Conservation (phyloP, 176 grass and related monocot genomes). For the Tuctoria greenei region DNA sequence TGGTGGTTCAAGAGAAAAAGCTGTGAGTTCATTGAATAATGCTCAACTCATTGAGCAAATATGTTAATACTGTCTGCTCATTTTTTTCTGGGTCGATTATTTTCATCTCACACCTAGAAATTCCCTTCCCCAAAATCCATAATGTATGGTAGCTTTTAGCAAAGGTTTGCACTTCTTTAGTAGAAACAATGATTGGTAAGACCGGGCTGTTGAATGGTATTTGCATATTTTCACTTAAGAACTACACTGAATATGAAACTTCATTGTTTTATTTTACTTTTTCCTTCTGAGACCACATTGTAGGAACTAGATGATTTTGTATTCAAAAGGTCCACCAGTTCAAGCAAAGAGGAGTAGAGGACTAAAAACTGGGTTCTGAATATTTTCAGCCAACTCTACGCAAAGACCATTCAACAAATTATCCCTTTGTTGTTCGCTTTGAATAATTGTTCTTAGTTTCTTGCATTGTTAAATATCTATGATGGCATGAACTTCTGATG, state of each 20-base stretch:
- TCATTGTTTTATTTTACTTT: background rate
- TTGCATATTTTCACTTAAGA: background rate
- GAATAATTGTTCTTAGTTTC: background rate
- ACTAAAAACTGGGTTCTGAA: background rate
- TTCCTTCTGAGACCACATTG: background rate
- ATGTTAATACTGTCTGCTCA: background rate
- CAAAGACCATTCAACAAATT: background rate
- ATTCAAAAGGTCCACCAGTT: background rate
- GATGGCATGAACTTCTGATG: constrained; percentile 5
- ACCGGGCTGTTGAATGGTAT: background rate
- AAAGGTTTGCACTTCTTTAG: too few species aligned
- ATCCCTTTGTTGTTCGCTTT: background rate
- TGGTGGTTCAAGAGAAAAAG: constrained; percentile 91
- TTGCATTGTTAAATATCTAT: background rate
- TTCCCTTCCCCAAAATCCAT: too few species aligned
- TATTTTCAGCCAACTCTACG: background rate
- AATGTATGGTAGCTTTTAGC: too few species aligned
- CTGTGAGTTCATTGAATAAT: constrained; percentile 52
- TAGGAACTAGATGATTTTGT: background rate
- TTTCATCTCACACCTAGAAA: background rate
- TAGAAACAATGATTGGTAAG: background rate
- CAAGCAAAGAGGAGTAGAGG: background rate
- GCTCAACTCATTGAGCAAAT: background rate
- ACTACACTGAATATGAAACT: constrained; percentile 5
- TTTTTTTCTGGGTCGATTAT: constrained; percentile 4